Percentiles rank a stretch among this genome's conserved stretches.
Evolutionary conservation across 176 grass and related monocot species (phyloP).

Genomic region (Dactylis glomerata): DNA sequence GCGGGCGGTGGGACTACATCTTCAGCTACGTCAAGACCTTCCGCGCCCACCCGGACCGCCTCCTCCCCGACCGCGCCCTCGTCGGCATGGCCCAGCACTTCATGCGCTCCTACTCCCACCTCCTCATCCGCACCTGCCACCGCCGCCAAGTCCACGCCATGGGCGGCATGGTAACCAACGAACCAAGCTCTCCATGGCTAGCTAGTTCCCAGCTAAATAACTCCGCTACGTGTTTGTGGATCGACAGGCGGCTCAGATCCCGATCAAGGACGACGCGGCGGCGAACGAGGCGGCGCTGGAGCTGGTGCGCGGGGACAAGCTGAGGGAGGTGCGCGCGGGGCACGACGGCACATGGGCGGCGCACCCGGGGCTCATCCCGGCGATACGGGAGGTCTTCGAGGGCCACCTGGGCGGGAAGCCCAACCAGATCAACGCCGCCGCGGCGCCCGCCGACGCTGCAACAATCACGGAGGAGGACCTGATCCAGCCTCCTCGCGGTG

Average conservation of each 20-base stretch:
- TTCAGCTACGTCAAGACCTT: slow-evolving; percentile 99
- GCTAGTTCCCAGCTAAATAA: background rate
- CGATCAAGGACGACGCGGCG: slow-evolving; percentile 67
- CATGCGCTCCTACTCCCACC: slow-evolving; percentile 95
- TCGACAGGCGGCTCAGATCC: slow-evolving; percentile 84
- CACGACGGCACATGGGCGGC: slow-evolving; percentile 97
- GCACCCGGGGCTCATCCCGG: slow-evolving; percentile 87
- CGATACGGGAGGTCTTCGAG: slow-evolving; percentile 71
- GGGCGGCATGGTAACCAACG: slow-evolving; percentile 75
- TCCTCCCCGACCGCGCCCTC: slow-evolving; percentile 86
- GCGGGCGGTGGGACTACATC: slow-evolving; percentile 99
- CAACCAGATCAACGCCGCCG: slow-evolving; percentile 63
- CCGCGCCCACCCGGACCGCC: slow-evolving; percentile 64
- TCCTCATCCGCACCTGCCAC: slow-evolving; percentile 89
- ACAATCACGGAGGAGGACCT: slow-evolving; percentile 68
- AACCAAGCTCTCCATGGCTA: background rate
- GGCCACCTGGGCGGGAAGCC: slow-evolving; percentile 49
- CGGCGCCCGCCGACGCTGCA: slow-evolving; percentile 23
- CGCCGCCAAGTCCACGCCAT: slow-evolving; percentile 91
- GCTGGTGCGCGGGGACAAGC: slow-evolving; percentile 87
- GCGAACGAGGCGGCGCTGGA: slow-evolving; percentile 88
- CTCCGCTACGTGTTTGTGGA: background rate
- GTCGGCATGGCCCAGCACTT: slow-evolving; percentile 97
- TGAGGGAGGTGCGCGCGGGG: slow-evolving; percentile 68
- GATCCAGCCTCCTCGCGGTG: slow-evolving; percentile 53